Conservation (phyloP, 2,329 filamentous ascomycete genomes). For the Alternaria sp. region DNA sequence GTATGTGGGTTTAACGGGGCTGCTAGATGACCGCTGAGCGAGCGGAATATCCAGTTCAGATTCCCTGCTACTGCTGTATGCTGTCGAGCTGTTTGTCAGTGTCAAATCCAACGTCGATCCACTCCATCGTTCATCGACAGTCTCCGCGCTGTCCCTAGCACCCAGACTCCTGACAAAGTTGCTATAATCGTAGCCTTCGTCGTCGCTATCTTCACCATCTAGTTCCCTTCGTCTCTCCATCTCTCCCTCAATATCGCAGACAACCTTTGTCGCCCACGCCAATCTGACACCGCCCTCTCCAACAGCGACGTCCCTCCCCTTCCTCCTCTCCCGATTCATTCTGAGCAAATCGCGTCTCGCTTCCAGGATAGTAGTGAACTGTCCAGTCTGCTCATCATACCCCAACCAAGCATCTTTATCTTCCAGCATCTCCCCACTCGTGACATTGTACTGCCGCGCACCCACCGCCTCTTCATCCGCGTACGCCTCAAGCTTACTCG, state of each 20-base stretch:
- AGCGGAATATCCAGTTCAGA: fast-evolving
- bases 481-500: not conserved
- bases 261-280: conserved; percentile 27
- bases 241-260: conserved; percentile 5
- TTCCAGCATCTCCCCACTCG: not conserved
- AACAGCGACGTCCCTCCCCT: conserved; percentile 8
- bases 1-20: not conserved
- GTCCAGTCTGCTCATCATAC: conserved; percentile 5
- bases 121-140: not conserved
- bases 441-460: conserved; percentile 12
- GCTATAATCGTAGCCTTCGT: conserved; percentile 13
- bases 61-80: not conserved
- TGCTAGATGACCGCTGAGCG: not conserved
- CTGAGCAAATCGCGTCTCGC: conserved; percentile 22
- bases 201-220: conserved; percentile 9
- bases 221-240: not conserved
- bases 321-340: conserved; percentile 15
- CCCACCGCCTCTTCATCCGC: conserved; percentile 11
- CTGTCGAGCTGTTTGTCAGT: not conserved
- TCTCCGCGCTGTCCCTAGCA: not conserved
- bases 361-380: conserved; percentile 20
- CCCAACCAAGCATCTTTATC: conserved; percentile 19
- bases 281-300: conserved; percentile 2
- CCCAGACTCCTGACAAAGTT: conserved; percentile 9
- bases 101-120: not conserved